phyloP scores from a whole-genome alignment of 2,329 filamentous ascomycete genomes.

The Rhexocercosporidium sp. region DNA sequence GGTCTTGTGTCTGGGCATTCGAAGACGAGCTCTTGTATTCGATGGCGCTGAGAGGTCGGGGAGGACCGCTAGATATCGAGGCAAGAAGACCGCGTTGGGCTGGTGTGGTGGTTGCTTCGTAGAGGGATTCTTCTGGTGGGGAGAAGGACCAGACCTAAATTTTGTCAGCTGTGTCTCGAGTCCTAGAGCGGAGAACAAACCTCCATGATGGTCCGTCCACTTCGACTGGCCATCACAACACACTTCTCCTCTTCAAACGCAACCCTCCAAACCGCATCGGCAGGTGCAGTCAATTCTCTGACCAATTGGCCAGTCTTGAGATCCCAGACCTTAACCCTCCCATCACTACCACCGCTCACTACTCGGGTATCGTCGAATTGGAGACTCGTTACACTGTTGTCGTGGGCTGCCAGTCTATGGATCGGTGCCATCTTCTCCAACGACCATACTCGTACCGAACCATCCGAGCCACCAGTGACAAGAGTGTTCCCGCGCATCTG shows the following conservation, averaged over 20 bases:
- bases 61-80: slow-evolving; percentile 26
- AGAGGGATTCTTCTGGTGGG: slow-evolving; percentile 72
- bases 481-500: slow-evolving; percentile 95
- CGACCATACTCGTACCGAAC: slow-evolving; percentile 96
- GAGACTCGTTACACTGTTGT: slow-evolving; percentile 96
- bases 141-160: slow-evolving; percentile 93
- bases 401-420: slow-evolving; percentile 92
- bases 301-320: slow-evolving; percentile 89
- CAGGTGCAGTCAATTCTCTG: slow-evolving; percentile 86
- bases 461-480: slow-evolving; percentile 95
- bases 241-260: slow-evolving; percentile 99
- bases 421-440: slow-evolving; percentile 89
- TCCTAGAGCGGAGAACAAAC: slow-evolving; percentile 56
- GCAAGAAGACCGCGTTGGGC: slow-evolving; percentile 33
- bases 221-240: slow-evolving; percentile 88
- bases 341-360: slow-evolving; percentile 94
- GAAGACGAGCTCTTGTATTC: slow-evolving; percentile 33
- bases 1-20: slow-evolving; percentile 31
- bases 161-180: slow-evolving; percentile 39
- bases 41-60: slow-evolving; percentile 40
- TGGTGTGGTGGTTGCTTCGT: slow-evolving; percentile 42
- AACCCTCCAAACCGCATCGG: slow-evolving; percentile 96
- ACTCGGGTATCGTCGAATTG: slow-evolving; percentile 97
- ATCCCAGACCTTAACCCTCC: slow-evolving; percentile 98
- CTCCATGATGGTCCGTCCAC: slow-evolving; percentile 94